A percentile compares a stretch with the other conserved stretches of the same genome.
phyloP scores from a whole-genome alignment of 164 flowering plant species.

The Vitis labrusca region DNA sequence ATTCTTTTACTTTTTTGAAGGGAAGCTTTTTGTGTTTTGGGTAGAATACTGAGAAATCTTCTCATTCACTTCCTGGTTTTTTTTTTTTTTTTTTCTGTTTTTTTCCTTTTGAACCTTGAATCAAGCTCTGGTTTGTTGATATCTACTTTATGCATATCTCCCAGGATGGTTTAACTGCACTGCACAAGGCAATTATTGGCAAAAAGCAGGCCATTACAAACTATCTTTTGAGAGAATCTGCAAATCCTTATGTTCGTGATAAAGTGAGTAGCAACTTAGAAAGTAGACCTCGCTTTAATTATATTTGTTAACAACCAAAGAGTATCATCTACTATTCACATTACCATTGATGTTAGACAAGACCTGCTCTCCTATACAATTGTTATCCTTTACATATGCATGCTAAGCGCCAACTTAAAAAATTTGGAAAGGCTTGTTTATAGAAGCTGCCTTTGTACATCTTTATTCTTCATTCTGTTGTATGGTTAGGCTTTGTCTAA shows the following conservation, averaged over 20 bases:
- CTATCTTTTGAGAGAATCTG: conserved; percentile 87
- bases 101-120: neutral
- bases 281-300: neutral
- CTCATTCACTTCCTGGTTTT: too few relatives aligned
- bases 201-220: conserved; percentile 86
- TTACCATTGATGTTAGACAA: neutral
- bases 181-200: conserved; percentile 81
- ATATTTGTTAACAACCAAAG: neutral
- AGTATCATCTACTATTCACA: neutral
- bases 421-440: neutral
- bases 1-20: neutral
- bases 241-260: conserved; percentile 81
- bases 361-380: neutral
- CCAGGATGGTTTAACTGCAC: conserved; percentile 83
- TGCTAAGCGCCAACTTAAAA: neutral
- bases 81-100: neutral
- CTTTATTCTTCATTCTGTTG: neutral
- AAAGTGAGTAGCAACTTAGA: conserved; percentile 45
- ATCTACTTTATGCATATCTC: neutral
- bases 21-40: neutral
- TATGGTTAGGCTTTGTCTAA: too few relatives aligned
- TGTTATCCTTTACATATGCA: neutral
- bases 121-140: conserved; percentile 5
- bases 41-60: too few relatives aligned
- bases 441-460: neutral